Evolutionary conservation across 495 filamentous ascomycete species (phyloP).

Genomic region (Friedmanniomyces endolithicus): DNA sequence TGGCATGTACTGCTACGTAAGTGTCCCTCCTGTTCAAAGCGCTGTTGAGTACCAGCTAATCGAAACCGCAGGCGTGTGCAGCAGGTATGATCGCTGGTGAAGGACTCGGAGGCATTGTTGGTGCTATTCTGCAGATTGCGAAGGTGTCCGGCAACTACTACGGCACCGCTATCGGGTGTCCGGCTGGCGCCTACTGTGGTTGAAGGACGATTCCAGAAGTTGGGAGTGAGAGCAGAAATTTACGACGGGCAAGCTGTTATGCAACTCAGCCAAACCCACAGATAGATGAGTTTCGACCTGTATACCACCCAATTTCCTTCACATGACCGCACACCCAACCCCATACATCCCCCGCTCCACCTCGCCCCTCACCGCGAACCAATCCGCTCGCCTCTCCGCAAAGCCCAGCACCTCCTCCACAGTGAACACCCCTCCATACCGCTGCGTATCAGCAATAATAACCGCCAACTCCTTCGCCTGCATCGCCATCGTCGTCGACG

Average conservation of each 20-base stretch:
- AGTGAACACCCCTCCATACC: slow-evolving; percentile 83
- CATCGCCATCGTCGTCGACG: slow-evolving; percentile 57
- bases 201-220: neutral
- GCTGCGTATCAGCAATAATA: slow-evolving; percentile 81
- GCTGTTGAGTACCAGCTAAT: neutral
- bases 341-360: slow-evolving; percentile 98
- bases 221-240: too few relatives aligned
- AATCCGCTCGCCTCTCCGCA: slow-evolving; percentile 85
- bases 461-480: slow-evolving; percentile 92
- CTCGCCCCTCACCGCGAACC: slow-evolving; percentile 72
- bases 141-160: slow-evolving; percentile 13
- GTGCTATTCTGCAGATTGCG: slow-evolving; percentile 5
- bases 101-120: slow-evolving; percentile 14
- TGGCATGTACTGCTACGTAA: slow-evolving; percentile 13
- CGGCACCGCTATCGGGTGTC: slow-evolving; percentile 13
- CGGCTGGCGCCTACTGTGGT: slow-evolving; percentile 8
- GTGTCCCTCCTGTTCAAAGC: neutral
- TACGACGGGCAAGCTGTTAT: too few relatives aligned
- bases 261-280: neutral
- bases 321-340: slow-evolving; percentile 81
- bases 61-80: neutral
- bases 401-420: slow-evolving; percentile 98
- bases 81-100: slow-evolving; percentile 16
- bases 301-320: neutral
- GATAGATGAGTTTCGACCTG: neutral